These are phyloP conservation scores for Saccharomycopsis schoenii DNA, from an alignment of 805 yeast genomes.

Conservation along the genomic window DNA sequence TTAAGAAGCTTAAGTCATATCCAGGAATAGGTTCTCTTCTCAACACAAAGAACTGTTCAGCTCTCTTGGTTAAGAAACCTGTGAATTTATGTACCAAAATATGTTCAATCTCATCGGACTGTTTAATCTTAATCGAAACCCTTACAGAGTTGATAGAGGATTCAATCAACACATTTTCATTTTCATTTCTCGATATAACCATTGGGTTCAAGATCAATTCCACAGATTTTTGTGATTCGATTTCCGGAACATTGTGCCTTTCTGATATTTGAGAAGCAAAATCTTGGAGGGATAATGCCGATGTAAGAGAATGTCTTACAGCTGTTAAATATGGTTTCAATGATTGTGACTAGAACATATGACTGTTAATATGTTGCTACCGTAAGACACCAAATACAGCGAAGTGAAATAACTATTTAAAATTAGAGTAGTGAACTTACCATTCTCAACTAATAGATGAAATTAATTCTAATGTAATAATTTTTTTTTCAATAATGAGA, in stretches of 20 bases:
- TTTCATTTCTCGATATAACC: constrained; percentile 85
- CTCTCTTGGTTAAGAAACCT: constrained; percentile 87
- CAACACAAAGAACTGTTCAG: constrained; percentile 85
- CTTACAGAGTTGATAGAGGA: constrained; percentile 90
- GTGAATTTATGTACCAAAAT: constrained; percentile 92
- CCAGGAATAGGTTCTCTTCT: constrained; percentile 88
- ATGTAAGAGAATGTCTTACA: constrained; percentile 86
- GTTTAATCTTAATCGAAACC: constrained; percentile 86
- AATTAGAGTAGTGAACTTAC: neutral
- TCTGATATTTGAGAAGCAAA: constrained; percentile 93
- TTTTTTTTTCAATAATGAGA: too few species aligned
- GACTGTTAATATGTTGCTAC: neutral
- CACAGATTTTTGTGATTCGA: constrained; percentile 74
- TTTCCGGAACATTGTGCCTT: constrained; percentile 95
- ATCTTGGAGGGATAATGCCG: constrained; percentile 85
- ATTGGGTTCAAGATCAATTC: constrained; percentile 84
- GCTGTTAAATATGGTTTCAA: constrained; percentile 90
- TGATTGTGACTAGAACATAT: constrained; percentile 70
- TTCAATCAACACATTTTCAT: constrained; percentile 86
- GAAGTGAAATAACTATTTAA: neutral
- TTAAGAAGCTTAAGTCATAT: constrained; percentile 85
- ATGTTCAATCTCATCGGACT: constrained; percentile 94
- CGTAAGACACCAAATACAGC: neutral
- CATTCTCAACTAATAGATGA: neutral
- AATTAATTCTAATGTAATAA: neutral